Conservation (phyloP, 2,329 filamentous ascomycete genomes). For the Colletotrichum nymphaeae region DNA sequence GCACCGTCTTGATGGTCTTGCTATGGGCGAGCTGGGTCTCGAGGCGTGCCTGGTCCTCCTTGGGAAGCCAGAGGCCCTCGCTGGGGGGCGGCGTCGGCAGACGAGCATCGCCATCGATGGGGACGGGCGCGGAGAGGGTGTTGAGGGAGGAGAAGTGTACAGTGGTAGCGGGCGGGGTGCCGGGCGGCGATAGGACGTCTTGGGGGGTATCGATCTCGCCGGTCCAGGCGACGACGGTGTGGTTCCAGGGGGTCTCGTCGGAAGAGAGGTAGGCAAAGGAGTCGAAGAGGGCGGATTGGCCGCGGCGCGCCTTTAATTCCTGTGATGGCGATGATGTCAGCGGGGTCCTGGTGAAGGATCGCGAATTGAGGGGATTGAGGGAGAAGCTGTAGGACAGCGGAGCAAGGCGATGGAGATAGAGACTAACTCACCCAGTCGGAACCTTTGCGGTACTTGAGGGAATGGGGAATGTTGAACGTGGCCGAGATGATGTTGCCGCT, state of each 20-base stretch:
- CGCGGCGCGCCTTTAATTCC: conserved; percentile 82
- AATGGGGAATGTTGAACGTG: conserved; percentile 72
- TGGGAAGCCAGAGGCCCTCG: conserved; percentile 78
- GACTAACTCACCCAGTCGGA: conserved; percentile 67
- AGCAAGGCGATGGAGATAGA: too few species aligned
- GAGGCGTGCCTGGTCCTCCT: conserved; percentile 76
- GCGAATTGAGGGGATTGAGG: background rate
- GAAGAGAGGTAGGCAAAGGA: conserved; percentile 90
- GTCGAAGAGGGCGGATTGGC: conserved; percentile 92
- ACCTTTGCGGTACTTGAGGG: conserved; percentile 67
- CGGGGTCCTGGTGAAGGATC: background rate
- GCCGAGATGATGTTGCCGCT: conserved; percentile 76
- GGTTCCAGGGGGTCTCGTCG: conserved; percentile 86
- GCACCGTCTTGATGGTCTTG: conserved; percentile 81
- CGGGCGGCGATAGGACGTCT: conserved; percentile 58
- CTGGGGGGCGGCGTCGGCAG: conserved; percentile 67
- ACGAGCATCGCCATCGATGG: conserved; percentile 71
- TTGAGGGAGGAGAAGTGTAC: conserved; percentile 70
- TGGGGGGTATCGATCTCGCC: conserved; percentile 77
- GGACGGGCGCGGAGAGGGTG: conserved; percentile 83
- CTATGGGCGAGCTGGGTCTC: conserved; percentile 80
- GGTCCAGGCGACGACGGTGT: conserved; percentile 94
- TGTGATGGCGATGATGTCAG: conserved; percentile 47
- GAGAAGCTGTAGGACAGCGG: background rate
- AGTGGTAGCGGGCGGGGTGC: conserved; percentile 61